Percentiles rank a stretch among this genome's conserved stretches.
These are phyloP conservation scores for Trichoderma guizhouense DNA, from an alignment of 2,329 filamentous ascomycete species.

Conservation along the genomic window DNA sequence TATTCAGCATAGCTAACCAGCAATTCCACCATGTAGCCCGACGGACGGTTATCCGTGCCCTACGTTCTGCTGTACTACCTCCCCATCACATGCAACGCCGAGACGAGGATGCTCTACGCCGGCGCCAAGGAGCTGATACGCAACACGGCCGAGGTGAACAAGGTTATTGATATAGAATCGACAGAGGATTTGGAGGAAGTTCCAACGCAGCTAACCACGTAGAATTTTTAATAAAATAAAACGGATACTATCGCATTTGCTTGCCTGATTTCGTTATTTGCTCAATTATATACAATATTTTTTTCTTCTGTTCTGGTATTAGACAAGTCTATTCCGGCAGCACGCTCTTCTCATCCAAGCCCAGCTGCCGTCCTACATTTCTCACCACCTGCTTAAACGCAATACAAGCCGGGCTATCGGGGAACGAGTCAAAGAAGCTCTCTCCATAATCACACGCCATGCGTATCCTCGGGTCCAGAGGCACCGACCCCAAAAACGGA, in stretches of 20 bases:
- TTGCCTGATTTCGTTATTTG: not conserved
- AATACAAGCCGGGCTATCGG: constrained; percentile 84
- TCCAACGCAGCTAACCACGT: constrained; percentile 56
- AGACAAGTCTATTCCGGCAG: constrained; percentile 37
- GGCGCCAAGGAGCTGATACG: constrained; percentile 95
- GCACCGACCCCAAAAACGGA: constrained; percentile 84
- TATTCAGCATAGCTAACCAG: not conserved
- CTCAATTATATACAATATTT: not conserved
- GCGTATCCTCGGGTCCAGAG: constrained; percentile 87
- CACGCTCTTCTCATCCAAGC: constrained; percentile 55
- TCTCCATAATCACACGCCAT: constrained; percentile 98
- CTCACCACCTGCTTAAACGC: constrained; percentile 80
- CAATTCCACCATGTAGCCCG: constrained; percentile 54
- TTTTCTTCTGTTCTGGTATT: not conserved
- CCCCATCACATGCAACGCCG: constrained; percentile 83
- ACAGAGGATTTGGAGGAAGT: constrained; percentile 81
- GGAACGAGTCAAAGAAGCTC: constrained; percentile 92
- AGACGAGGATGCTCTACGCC: constrained; percentile 89
- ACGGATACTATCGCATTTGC: not conserved
- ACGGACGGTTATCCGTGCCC: constrained; percentile 80
- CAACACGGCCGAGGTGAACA: constrained; percentile 85
- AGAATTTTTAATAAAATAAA: constrained; percentile 20
- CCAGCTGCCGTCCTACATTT: constrained; percentile 63
- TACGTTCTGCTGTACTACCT: constrained; percentile 96
- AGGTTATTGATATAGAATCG: constrained; percentile 78